Percentiles rank a stretch among this genome's conserved stretches.
phyloP scores from a whole-genome alignment of 1,139 yeast genomes.

The Geotrichum cucujoidarum region DNA sequence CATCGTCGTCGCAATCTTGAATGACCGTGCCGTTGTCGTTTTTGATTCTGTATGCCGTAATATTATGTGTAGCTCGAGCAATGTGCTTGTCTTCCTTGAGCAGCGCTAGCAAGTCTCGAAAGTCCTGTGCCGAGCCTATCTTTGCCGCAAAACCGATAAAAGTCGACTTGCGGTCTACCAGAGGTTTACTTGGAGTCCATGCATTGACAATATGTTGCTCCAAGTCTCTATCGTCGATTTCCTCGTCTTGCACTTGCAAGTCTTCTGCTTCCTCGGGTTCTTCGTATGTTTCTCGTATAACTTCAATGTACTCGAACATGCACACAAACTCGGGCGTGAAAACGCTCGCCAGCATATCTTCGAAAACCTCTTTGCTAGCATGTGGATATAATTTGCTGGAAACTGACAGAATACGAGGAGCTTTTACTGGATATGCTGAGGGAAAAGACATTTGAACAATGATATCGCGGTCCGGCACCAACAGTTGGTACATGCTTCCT shows the following conservation, averaged over 20 bases:
- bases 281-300: constrained; percentile 44
- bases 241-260: constrained; percentile 18
- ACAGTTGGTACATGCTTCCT: constrained; percentile 47
- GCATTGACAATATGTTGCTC: constrained; percentile 49
- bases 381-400: constrained; percentile 39
- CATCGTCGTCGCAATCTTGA: constrained; percentile 94
- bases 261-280: constrained; percentile 22
- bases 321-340: constrained; percentile 64
- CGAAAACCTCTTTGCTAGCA: constrained; percentile 39
- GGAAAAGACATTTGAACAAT: constrained; percentile 67
- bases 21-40: constrained; percentile 47
- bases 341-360: constrained; percentile 47
- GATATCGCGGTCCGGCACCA: constrained; percentile 60
- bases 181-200: constrained; percentile 75
- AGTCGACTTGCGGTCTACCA: constrained; percentile 77
- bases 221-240: constrained; percentile 28
- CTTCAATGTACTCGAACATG: constrained; percentile 70
- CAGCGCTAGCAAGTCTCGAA: constrained; percentile 46
- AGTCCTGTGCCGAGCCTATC: constrained; percentile 63
- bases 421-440: constrained; percentile 59
- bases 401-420: constrained; percentile 42
- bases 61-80: constrained; percentile 67
- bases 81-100: constrained; percentile 64
- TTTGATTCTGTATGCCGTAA: constrained; percentile 79
- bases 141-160: constrained; percentile 66